These are phyloP conservation scores for Trypanosoma avium DNA, from an alignment of 208 protist genomes.

Conservation along the genomic window DNA sequence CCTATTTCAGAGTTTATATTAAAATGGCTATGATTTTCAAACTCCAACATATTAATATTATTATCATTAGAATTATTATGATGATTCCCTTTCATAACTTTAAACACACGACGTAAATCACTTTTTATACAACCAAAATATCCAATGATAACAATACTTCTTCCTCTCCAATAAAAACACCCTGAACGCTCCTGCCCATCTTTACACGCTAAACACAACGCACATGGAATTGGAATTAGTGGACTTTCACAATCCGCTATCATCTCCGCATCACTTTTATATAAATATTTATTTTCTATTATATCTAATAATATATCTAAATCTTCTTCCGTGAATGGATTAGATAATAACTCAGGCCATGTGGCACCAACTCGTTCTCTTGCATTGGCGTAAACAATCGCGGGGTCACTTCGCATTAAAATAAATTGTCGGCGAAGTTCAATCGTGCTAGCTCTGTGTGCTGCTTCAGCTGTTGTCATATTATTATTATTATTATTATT, in stretches of 20 bases:
- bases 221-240: conserved; percentile 75
- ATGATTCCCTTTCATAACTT: conserved; percentile 42
- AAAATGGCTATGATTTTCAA: no score
- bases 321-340: conserved; percentile 68
- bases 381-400: conserved; percentile 64
- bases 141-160: conserved; percentile 82
- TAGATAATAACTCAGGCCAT: conserved; percentile 13
- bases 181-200: conserved; percentile 66
- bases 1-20: neutral
- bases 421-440: conserved; percentile 71
- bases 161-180: conserved; percentile 59
- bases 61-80: neutral
- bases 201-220: conserved; percentile 76
- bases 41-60: no score
- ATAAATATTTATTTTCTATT: conserved; percentile 55
- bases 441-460: neutral
- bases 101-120: conserved; percentile 63
- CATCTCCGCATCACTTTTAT: conserved; percentile 63
- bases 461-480: neutral
- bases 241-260: conserved; percentile 26
- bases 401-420: conserved; percentile 64
- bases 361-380: conserved; percentile 20
- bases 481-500: neutral
- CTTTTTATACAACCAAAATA: conserved; percentile 75
- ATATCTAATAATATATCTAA: conserved; percentile 69